Evolutionary conservation across 495 filamentous ascomycete species (phyloP).

Genomic region (Aspergillus saccharolyticus): DNA sequence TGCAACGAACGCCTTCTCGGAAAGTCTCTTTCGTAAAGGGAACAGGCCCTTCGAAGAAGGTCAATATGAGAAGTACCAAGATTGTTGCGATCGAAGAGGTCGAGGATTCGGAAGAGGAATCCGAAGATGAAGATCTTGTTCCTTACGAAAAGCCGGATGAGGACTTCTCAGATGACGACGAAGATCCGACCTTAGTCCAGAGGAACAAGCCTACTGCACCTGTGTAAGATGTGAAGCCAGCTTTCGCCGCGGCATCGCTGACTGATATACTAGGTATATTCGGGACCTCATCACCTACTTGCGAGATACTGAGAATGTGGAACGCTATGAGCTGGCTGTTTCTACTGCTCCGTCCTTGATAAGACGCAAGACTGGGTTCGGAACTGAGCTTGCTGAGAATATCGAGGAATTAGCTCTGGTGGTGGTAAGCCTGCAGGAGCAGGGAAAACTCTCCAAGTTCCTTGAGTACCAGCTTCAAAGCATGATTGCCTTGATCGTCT

Average conservation of each 20-base stretch:
- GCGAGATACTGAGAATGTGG: slow-evolving; percentile 75
- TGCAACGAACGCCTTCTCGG: slow-evolving; percentile 1
- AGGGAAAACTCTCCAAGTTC: slow-evolving; percentile 54
- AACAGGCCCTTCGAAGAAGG: slow-evolving; percentile 18
- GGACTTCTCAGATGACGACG: slow-evolving; percentile 86
- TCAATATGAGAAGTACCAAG: slow-evolving; percentile 35
- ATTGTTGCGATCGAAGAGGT: slow-evolving; percentile 68
- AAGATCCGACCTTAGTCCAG: slow-evolving; percentile 80
- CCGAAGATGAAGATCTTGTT: slow-evolving; percentile 64
- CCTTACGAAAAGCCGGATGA: slow-evolving; percentile 89
- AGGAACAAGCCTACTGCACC: slow-evolving; percentile 79
- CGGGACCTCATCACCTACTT: slow-evolving; percentile 77
- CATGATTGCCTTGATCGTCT: slow-evolving; percentile 76
- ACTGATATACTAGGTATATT: slow-evolving; percentile 57
- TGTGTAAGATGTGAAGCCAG: slow-evolving; percentile 49
- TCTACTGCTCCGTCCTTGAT: slow-evolving; percentile 72
- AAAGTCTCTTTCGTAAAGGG: slow-evolving; percentile 4
- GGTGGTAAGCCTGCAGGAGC: slow-evolving; percentile 76
- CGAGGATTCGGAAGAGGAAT: slow-evolving; percentile 38
- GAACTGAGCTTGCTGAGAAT: slow-evolving; percentile 81
- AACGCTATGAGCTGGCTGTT: slow-evolving; percentile 76
- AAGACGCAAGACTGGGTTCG: slow-evolving; percentile 80
- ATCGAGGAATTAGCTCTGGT: slow-evolving; percentile 71
- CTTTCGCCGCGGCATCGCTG: background rate
- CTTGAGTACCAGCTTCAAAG: slow-evolving; percentile 71